phyloP scores from a whole-genome alignment of 129 eudicot genomes.

The Helianthus annuus region HanXRQr2.0-SUNRISE NC_035439.2:140608857-140609356 shows the following conservation, averaged over 20 bases:
- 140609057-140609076: conserved; percentile 37
- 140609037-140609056: conserved; percentile 32
- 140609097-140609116: conserved; percentile 45
- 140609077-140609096: conserved; percentile 86
- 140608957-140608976: too few relatives aligned
- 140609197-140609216: conserved; percentile 89
- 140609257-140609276: background rate
- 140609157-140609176: conserved; percentile 49
- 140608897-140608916: too few relatives aligned
- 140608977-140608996: background rate
- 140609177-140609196: conserved; percentile 54
- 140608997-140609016: background rate
- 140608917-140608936: too few relatives aligned
- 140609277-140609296: background rate
- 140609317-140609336: too few relatives aligned
- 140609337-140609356: too few relatives aligned
- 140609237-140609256: conserved; percentile 55
- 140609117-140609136: conserved; percentile 52
- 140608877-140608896: too few relatives aligned
- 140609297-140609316: too few relatives aligned
- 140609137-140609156: conserved; percentile 36
- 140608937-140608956: too few relatives aligned
- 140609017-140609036: conserved; percentile 1
- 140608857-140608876: too few relatives aligned
- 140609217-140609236: conserved; percentile 47